Conservation (phyloP, 2,329 filamentous ascomycete genomes). For the Corniculantispora saksenae region DNA sequence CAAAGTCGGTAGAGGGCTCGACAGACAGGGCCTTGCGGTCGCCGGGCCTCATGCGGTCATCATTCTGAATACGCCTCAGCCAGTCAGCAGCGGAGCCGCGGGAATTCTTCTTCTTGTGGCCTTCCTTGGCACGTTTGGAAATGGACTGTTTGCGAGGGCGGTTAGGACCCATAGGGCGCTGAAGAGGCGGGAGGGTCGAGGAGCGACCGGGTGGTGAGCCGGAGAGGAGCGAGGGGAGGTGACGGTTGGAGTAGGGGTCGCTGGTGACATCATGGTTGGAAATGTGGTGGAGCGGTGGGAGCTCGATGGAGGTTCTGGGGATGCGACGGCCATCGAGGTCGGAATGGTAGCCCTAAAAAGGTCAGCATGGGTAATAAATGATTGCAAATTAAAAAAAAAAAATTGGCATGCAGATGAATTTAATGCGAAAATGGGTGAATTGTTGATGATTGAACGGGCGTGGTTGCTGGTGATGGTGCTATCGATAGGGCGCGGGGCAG, state of each 20-base stretch:
- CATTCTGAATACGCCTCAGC: conserved; percentile 58
- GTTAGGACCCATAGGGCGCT: conserved; percentile 69
- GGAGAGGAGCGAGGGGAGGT: conserved; percentile 77
- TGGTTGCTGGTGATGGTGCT: conserved; percentile 18
- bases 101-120: conserved; percentile 76
- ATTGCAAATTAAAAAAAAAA: neutral
- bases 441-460: neutral
- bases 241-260: conserved; percentile 67
- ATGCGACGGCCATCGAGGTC: conserved; percentile 67
- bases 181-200: conserved; percentile 82
- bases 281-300: conserved; percentile 65
- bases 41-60: conserved; percentile 64
- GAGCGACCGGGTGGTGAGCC: conserved; percentile 84
- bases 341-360: conserved; percentile 63
- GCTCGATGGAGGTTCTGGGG: conserved; percentile 68
- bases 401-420: neutral
- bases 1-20: conserved; percentile 78
- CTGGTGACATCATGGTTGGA: conserved; percentile 65
- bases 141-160: conserved; percentile 85
- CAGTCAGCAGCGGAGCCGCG: conserved; percentile 68
- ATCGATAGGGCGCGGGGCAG: conserved; percentile 32
- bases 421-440: neutral
- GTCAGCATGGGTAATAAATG: neutral
- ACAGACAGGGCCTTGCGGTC: conserved; percentile 84
- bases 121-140: conserved; percentile 72